Percentiles rank a stretch among this genome's conserved stretches.
Evolutionary conservation across 1,139 yeast genomes (phyloP).

Genomic region (Saccharomyces pastorianus): DNA sequence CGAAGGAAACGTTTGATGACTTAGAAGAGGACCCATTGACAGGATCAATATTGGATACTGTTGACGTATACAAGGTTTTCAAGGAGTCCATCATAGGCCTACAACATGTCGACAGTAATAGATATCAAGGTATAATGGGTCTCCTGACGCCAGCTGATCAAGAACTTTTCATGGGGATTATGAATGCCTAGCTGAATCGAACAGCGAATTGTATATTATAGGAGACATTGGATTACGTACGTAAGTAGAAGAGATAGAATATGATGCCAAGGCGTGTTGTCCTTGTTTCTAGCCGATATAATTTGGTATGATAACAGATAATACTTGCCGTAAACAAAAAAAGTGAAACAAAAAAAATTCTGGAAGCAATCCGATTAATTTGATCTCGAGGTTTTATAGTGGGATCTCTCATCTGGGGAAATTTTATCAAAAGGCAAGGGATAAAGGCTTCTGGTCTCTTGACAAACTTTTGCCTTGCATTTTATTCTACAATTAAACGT

Average conservation of each 20-base stretch:
- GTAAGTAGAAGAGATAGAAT: neutral
- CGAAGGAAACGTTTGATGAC: constrained; percentile 42
- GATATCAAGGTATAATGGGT: constrained; percentile 32
- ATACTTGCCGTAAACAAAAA: no score
- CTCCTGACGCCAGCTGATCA: constrained; percentile 33
- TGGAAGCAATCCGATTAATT: no score
- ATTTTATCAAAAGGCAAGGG: no score
- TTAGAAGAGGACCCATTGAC: constrained; percentile 75
- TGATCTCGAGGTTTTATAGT: no score
- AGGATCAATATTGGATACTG: constrained; percentile 64
- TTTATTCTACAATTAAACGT: no score
- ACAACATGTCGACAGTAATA: constrained; percentile 31
- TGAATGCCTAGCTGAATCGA: constrained; percentile 14
- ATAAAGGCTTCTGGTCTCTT: no score
- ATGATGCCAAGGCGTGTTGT: neutral
- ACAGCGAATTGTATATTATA: neutral
- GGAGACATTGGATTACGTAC: neutral
- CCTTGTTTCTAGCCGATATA: neutral
- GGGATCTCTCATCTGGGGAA: no score
- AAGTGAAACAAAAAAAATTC: no score
- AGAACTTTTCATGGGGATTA: constrained; percentile 24
- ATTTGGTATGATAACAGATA: neutral
- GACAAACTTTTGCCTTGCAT: neutral
- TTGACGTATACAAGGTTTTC: constrained; percentile 54
- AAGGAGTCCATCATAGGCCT: constrained; percentile 33